Evolutionary conservation across 2,329 filamentous ascomycete genomes (phyloP).

Genomic region (Massarina eburnea): DNA sequence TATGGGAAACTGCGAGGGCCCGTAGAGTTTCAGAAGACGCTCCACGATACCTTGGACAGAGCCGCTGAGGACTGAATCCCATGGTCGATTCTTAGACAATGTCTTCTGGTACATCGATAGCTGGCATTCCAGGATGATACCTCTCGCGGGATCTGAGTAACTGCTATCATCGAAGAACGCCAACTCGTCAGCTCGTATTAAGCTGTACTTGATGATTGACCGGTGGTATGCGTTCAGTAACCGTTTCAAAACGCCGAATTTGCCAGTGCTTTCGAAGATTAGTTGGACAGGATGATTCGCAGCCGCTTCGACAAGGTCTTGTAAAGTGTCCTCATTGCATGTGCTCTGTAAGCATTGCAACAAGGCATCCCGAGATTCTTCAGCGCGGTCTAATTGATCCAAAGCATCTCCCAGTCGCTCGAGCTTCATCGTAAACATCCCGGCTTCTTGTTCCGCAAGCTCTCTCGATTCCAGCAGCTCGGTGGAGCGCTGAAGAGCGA

Average conservation of each 20-base stretch:
- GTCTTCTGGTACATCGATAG: conserved; percentile 34
- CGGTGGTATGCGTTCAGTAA: conserved; percentile 63
- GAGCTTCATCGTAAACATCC: conserved; percentile 64
- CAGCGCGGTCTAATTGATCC: conserved; percentile 54
- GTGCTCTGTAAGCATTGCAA: conserved; percentile 63
- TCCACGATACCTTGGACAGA: conserved; percentile 25
- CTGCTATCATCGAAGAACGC: conserved; percentile 40
- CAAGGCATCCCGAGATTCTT: conserved; percentile 62
- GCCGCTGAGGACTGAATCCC: conserved; percentile 27
- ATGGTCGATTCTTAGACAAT: conserved; percentile 32
- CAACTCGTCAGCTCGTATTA: conserved; percentile 55
- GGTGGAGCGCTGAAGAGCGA: conserved; percentile 64
- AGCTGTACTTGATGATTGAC: conserved; percentile 45
- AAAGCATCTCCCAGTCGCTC: conserved; percentile 67
- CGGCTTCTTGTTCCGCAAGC: conserved; percentile 58
- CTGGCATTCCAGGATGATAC: conserved; percentile 48
- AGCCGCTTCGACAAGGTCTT: conserved; percentile 55
- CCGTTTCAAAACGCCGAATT: conserved; percentile 58
- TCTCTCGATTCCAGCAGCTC: conserved; percentile 61
- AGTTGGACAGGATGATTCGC: conserved; percentile 52
- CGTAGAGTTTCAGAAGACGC: conserved; percentile 33
- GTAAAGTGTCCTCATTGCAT: conserved; percentile 60
- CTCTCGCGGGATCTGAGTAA: conserved; percentile 33
- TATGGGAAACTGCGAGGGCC: conserved; percentile 29
- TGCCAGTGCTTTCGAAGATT: conserved; percentile 57